phyloP scores from a whole-genome alignment of 371 early-diverging fungal species.

The Mucor indicus region DNA sequence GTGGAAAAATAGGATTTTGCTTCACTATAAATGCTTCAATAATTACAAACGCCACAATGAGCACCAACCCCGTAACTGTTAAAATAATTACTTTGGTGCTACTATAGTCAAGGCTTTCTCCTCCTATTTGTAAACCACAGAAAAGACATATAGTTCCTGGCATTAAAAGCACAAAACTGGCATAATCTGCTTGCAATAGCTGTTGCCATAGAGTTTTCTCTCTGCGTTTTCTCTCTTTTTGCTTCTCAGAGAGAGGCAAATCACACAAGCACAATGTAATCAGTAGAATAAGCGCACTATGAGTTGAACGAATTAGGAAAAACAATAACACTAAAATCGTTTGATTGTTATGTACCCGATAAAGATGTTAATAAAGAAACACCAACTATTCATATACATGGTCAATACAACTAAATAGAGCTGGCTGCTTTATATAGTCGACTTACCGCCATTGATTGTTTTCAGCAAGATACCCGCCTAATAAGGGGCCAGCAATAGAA shows the following conservation, averaged over 20 bases:
- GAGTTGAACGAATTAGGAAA: neutral
- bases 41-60: constrained; percentile 26
- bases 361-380: neutral
- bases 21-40: constrained; percentile 37
- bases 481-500: constrained; percentile 45
- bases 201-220: constrained; percentile 8
- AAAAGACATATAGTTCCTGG: constrained; percentile 49
- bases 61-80: constrained; percentile 9
- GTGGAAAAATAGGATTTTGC: constrained; percentile 52
- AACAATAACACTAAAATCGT: neutral
- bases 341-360: neutral
- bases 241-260: constrained; percentile 1
- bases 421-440: neutral
- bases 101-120: constrained; percentile 12
- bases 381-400: neutral
- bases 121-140: constrained; percentile 60
- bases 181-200: constrained; percentile 10
- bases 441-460: neutral
- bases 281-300: neutral
- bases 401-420: neutral
- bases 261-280: neutral
- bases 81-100: neutral
- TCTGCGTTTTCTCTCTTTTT: constrained; percentile 1
- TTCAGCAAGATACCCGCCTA: constrained; percentile 8
- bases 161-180: constrained; percentile 28